Conservation (phyloP, 83 land plant species). For the Picea mariana region DNA sequence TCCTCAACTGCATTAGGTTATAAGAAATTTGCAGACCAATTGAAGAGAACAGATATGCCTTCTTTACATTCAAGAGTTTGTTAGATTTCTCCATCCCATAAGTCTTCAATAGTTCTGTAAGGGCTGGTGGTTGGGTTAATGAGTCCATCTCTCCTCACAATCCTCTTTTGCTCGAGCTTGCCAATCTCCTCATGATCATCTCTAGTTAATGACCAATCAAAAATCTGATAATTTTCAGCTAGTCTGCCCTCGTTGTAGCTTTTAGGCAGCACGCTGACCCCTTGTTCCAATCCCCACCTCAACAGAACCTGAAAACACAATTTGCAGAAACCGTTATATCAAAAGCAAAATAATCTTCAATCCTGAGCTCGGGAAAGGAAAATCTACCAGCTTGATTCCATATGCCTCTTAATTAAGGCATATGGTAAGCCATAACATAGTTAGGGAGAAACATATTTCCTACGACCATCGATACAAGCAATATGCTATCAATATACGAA, state of each 20-base stretch:
- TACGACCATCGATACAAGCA: too few relatives aligned
- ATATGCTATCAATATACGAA: too few relatives aligned
- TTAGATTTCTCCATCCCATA: constrained; percentile 48
- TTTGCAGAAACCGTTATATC: too few relatives aligned
- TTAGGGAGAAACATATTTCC: background rate
- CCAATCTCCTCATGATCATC: constrained; percentile 38
- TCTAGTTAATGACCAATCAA: constrained; percentile 35
- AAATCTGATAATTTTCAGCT: constrained; percentile 36
- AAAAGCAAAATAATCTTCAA: background rate
- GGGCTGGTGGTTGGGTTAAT: constrained; percentile 26
- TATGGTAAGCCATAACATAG: background rate
- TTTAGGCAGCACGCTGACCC: constrained; percentile 35
- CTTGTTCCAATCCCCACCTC: constrained; percentile 49
- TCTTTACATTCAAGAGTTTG: too few relatives aligned
- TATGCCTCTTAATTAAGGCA: too few relatives aligned
- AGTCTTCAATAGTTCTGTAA: constrained; percentile 36
- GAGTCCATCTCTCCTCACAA: background rate
- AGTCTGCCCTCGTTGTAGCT: constrained; percentile 40
- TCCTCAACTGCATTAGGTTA: too few relatives aligned
- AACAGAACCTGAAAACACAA: constrained; percentile 40
- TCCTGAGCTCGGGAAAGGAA: background rate
- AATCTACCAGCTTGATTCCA: too few relatives aligned
- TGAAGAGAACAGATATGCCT: too few relatives aligned
- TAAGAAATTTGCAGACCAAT: background rate
- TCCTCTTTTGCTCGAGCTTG: constrained; percentile 16